phyloP scores from a whole-genome alignment of 2,329 filamentous ascomycete species.

The Mariannaea elegans region DNA sequence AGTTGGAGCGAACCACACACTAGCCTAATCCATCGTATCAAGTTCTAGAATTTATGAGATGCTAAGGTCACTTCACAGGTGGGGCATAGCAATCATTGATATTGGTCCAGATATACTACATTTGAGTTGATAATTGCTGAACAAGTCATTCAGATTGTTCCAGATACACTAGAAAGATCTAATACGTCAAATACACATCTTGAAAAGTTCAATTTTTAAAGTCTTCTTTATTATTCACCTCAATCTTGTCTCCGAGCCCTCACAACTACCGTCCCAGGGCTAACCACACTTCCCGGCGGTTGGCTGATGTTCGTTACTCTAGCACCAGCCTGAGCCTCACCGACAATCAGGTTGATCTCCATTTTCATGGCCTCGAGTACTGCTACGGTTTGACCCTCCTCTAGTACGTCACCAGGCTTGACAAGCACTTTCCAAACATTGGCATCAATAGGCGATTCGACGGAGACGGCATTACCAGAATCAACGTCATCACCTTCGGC shows the following conservation, averaged over 20 bases:
- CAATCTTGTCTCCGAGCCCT: not conserved
- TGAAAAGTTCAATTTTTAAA: no score
- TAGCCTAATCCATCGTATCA: not conserved
- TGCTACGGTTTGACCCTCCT: constrained; percentile 39
- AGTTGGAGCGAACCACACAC: no score
- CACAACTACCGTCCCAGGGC: not conserved
- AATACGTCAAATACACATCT: no score
- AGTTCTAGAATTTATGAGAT: no score
- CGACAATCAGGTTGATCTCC: constrained; percentile 50
- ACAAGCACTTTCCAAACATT: constrained; percentile 64
- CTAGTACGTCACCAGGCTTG: constrained; percentile 49
- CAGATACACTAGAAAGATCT: no score
- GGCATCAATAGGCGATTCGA: constrained; percentile 41
- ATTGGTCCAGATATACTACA: no score
- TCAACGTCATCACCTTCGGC: constrained; percentile 29
- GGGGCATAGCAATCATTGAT: no score
- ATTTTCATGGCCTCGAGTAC: constrained; percentile 67
- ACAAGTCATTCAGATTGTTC: no score
- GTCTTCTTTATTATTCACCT: no score
- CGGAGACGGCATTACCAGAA: not conserved
- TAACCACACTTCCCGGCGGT: constrained; percentile 6
- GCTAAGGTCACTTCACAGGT: no score
- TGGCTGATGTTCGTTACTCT: constrained; percentile 1
- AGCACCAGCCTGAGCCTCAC: constrained; percentile 12
- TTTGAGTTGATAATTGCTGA: no score